These are phyloP conservation scores for Boletus sp. DNA, from an alignment of 768 basidiomycete species.

Conservation along the genomic window DNA sequence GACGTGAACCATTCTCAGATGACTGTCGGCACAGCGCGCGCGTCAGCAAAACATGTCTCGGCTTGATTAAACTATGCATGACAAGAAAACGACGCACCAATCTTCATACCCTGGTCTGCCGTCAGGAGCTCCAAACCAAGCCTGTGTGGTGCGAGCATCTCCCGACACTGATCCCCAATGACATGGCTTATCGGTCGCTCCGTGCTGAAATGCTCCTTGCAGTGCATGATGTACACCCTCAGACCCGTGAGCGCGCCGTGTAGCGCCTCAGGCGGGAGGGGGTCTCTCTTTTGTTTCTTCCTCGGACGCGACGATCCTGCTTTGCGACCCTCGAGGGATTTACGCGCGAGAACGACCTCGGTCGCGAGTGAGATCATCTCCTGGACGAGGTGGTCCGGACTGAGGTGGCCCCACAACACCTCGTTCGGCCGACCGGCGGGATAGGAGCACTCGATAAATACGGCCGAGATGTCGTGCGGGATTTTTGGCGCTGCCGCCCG, in stretches of 20 bases:
- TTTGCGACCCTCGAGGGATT: constrained; percentile 26
- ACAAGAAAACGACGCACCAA: constrained; percentile 49
- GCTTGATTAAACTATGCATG: no score
- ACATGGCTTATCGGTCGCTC: constrained; percentile 56
- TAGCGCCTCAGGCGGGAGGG: constrained; percentile 42
- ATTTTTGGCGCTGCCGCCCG: constrained; percentile 75
- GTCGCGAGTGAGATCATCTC: constrained; percentile 71
- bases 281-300: constrained; percentile 38
- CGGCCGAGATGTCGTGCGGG: constrained; percentile 59
- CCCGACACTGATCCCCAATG: constrained; percentile 71
- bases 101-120: constrained; percentile 77
- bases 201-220: constrained; percentile 68
- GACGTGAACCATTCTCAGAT: constrained; percentile 28
- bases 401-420: constrained; percentile 81
- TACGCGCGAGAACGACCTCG: constrained; percentile 55
- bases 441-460: constrained; percentile 96
- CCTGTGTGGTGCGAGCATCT: constrained; percentile 53
- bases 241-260: constrained; percentile 55
- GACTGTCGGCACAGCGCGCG: constrained; percentile 25
- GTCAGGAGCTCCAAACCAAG: constrained; percentile 71
- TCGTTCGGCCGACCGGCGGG: constrained; percentile 66
- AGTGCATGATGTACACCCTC: constrained; percentile 78
- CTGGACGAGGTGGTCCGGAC: constrained; percentile 70
- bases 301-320: constrained; percentile 14
- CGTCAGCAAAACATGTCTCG: neutral